Evolutionary conservation across 179 eudicot species (phyloP), one percentile per base, ranked within the genome.

Genomic region (Spergularia azorica): DNA sequence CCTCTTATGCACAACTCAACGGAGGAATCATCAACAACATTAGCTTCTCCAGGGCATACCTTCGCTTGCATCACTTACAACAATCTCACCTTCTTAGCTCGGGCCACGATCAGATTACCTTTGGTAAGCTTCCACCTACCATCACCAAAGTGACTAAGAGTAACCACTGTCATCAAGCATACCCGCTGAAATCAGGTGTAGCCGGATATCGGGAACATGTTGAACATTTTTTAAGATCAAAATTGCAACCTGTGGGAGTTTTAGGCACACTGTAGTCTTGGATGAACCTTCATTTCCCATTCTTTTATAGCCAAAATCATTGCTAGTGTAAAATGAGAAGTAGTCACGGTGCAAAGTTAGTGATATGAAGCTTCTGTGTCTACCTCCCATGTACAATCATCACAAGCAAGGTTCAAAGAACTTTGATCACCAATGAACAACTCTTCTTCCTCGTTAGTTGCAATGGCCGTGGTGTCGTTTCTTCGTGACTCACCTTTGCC

Each of bases 391-490:
- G 57, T 63, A 18, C 56, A 63, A 15, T 56, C 76, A 41, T 78
- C 66, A 63, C 80, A 51, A n/a, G 64, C 76, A 67, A n/a, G 10
- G 41, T 75, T 75, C 21, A 75, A 56, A n/a, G 2, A 75, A 57
- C 55, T 67, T 50, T 78, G 18, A 41, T 68, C 74, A 58, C 78
- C 73, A 7, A 73, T 67, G 21, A 79, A 60, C 9, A 79, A 63
- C 39, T 36, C 39, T 36, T 36, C 39, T 5, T 70, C 69, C 26
- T 59, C 67, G 50, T 51, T 51, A 12, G 26, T 21, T 55, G 36
- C 67, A 4, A 64, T 0, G 5, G 59, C 57, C 10, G 17, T 26
- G 17, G 73, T 67, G 4, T 67, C 36, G 14, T 59, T 57, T 66
- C 56, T 17, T 67, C 18, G 1, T 26, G 60, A 21, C 5, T 71